Base-by-base conservation (phyloP, 1,139 yeast species). In the Zygosaccharomyces pseudobailii region DNA sequence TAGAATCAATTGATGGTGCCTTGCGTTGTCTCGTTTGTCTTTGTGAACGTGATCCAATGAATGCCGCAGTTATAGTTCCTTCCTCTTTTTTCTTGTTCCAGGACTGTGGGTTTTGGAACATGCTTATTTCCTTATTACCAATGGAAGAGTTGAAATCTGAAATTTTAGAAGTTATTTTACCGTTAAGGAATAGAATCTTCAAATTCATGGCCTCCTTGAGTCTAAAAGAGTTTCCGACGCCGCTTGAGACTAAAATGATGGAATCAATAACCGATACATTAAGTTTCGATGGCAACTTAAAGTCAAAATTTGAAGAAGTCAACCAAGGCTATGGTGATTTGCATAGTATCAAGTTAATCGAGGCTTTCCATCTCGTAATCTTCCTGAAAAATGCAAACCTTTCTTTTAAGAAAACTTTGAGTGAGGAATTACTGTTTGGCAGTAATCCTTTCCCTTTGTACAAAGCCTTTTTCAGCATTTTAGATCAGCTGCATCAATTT, bases 361-460 rank as follows among this genome's bases (percentile, higher is more conserved):
- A 61, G 43, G 53, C 53, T 2, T 46, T 49, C 13, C 58, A 57
- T 43, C 31, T 59, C 9, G 46, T 55, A 17, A 44, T 50, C 4
- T 56, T 62, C 28, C 43, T 62, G 8, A 55, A 54, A 31, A 54
- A 58, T 35, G 48, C 57, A n/a, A 56, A 61, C 31, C 36, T 53
- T 8, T 47, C 62, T 2, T 62, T 62, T 42, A 59, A 54, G 34
- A 61, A 61, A 41, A 48, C 53, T 5, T 54, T 55, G 25, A 47
- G 55, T 6, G 66, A 63, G 36, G 65, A 63, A 41, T 45, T 60
- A 22, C 36, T 64, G 19, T 63, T 64, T 42, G 61, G 58, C 10
- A 56, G 55, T 6, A 43, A 51, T 35, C 58, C 61, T 2, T 61
- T 63, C 39, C 66, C 67, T 1, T 45, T 64, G n/a, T 52, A 49